These are phyloP conservation scores for Trichoderma arundinaceum DNA, from an alignment of 2,329 filamentous ascomycete species.

Conservation along the genomic window DNA sequence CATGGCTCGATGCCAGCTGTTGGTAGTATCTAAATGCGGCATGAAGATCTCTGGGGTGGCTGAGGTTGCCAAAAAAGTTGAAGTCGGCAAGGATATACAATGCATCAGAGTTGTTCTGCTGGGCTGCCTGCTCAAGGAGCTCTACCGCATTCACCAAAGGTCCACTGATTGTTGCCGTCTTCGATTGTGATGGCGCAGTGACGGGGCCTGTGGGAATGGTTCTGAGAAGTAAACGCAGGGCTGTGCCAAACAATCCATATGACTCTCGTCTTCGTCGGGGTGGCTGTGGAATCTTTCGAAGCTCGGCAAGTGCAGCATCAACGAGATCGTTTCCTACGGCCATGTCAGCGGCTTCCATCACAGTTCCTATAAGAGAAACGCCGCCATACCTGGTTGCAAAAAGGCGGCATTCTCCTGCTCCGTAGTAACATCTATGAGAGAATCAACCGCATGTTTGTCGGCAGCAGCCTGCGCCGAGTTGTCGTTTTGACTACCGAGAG, in stretches of 20 bases:
- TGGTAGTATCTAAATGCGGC: slow-evolving; percentile 83
- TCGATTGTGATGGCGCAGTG: slow-evolving; percentile 51
- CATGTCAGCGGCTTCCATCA: slow-evolving; percentile 31
- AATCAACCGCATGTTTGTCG: slow-evolving; percentile 43
- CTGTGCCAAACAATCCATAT: slow-evolving; percentile 50
- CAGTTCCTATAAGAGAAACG: neutral
- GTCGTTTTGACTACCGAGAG: slow-evolving; percentile 43
- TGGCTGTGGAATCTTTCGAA: slow-evolving; percentile 56
- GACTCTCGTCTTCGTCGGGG: slow-evolving; percentile 53
- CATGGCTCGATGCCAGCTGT: slow-evolving; percentile 73
- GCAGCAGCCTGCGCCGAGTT: slow-evolving; percentile 39
- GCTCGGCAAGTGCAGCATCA: slow-evolving; percentile 56
- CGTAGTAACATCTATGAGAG: slow-evolving; percentile 42
- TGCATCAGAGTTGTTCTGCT: slow-evolving; percentile 75
- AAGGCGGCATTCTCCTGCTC: slow-evolving; percentile 39
- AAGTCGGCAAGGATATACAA: slow-evolving; percentile 89
- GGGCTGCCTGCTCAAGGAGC: slow-evolving; percentile 59
- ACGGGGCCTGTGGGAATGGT: slow-evolving; percentile 57
- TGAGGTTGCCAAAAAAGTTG: slow-evolving; percentile 96
- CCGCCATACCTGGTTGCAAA: slow-evolving; percentile 48
- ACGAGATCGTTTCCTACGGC: slow-evolving; percentile 58
- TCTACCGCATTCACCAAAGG: slow-evolving; percentile 58
- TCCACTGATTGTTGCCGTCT: slow-evolving; percentile 47
- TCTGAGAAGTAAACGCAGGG: slow-evolving; percentile 54
- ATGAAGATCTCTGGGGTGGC: slow-evolving; percentile 80